phyloP scores from a whole-genome alignment of 2,329 filamentous ascomycete genomes.

The Fusarium anguioides region DNA sequence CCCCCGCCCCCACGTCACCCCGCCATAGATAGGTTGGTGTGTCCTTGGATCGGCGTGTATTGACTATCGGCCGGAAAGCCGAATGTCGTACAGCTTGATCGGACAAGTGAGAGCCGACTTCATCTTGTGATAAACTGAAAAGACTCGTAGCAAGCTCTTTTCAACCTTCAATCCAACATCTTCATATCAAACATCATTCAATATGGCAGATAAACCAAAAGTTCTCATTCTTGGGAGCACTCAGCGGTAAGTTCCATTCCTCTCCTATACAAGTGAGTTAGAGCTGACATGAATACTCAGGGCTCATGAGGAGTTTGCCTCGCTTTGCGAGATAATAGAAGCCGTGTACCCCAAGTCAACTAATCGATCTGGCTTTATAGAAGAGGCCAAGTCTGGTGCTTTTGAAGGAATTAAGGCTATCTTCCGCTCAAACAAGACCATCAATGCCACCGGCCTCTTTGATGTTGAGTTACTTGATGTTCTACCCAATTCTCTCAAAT shows the following conservation, averaged over 20 bases:
- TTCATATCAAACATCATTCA: neutral
- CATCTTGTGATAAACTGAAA: neutral
- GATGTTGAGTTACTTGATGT: constrained; percentile 75
- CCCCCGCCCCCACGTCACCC: constrained; percentile 4
- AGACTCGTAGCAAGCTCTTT: neutral
- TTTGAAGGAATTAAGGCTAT: constrained; percentile 73
- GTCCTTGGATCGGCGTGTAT: neutral
- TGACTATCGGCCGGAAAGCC: constrained; percentile 20
- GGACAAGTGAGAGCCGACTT: neutral
- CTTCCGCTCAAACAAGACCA: constrained; percentile 78
- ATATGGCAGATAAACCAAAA: constrained; percentile 48
- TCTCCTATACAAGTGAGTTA: neutral
- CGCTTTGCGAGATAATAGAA: constrained; percentile 71
- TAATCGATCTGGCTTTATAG: constrained; percentile 73
- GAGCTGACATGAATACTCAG: neutral
- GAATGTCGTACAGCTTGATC: neutral
- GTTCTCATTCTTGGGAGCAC: constrained; percentile 55
- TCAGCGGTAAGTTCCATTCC: constrained; percentile 50
- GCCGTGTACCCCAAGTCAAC: constrained; percentile 70
- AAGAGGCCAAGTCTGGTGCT: constrained; percentile 72
- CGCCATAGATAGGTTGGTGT: constrained; percentile 1
- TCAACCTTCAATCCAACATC: neutral
- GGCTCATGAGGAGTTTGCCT: constrained; percentile 65
- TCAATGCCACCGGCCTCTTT: constrained; percentile 72
- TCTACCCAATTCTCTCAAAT: constrained; percentile 65